These are phyloP conservation scores for Malania oleifera DNA, from an alignment of 164 flowering plant genomes.

Conservation along the genomic window DNA sequence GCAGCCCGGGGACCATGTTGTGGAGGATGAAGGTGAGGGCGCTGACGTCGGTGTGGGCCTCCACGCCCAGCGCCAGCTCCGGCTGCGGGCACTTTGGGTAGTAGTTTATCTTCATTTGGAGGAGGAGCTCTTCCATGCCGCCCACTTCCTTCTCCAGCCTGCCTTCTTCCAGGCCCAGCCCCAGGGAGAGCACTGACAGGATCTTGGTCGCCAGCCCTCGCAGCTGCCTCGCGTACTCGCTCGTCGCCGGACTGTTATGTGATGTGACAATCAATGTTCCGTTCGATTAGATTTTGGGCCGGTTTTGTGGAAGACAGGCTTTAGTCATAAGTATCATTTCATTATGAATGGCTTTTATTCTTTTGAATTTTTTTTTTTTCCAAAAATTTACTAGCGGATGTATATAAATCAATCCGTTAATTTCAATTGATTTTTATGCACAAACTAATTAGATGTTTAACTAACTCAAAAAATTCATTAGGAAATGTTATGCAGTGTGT, in stretches of 20 bases:
- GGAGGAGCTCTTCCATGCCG: constrained; percentile 63
- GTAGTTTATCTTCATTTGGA: constrained; percentile 90
- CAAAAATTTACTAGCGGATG: too few species aligned
- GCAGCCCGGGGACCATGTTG: constrained; percentile 98
- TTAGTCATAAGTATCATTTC: too few species aligned
- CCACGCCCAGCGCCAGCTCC: constrained; percentile 87
- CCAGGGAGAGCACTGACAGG: constrained; percentile 51
- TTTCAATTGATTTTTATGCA: too few species aligned
- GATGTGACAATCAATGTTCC: too few species aligned
- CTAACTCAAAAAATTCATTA: too few species aligned
- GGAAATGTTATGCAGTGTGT: too few species aligned
- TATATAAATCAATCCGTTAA: too few species aligned
- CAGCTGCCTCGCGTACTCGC: constrained; percentile 56
- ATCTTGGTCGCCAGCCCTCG: constrained; percentile 56
- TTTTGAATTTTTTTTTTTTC: too few species aligned
- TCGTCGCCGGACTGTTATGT: constrained; percentile 67
- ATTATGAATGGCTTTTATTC: too few species aligned
- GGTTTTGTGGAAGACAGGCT: too few species aligned
- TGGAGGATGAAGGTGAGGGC: constrained; percentile 88
- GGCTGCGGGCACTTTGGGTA: constrained; percentile 97
- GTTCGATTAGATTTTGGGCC: too few species aligned
- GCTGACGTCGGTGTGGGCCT: constrained; percentile 87
- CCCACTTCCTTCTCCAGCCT: constrained; percentile 82
- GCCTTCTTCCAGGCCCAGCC: constrained; percentile 72
- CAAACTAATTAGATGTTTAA: too few species aligned